Evolutionary conservation across 331 rosid species (phyloP).

Genomic region (Pyrus hybrid): DNA sequence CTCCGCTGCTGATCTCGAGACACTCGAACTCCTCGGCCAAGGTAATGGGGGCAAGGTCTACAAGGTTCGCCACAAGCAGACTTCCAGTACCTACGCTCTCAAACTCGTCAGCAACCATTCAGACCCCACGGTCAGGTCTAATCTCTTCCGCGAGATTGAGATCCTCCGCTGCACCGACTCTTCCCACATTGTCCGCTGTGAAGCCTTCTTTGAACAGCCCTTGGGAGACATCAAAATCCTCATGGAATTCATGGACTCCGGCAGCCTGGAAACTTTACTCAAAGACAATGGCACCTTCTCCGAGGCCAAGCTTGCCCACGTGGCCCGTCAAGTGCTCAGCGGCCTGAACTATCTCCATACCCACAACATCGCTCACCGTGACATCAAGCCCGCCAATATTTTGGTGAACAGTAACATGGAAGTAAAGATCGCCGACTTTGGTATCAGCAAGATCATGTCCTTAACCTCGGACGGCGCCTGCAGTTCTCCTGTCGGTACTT

Average conservation of each 20-base stretch:
- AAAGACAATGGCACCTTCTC: slow-evolving; percentile 47
- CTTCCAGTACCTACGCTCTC: slow-evolving; percentile 43
- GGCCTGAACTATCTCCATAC: slow-evolving; percentile 66
- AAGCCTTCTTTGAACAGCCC: slow-evolving; percentile 64
- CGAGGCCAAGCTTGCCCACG: slow-evolving; percentile 33
- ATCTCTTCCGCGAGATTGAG: slow-evolving; percentile 50
- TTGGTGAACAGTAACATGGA: slow-evolving; percentile 42
- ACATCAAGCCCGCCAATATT: slow-evolving; percentile 67
- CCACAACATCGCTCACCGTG: slow-evolving; percentile 69
- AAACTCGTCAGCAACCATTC: slow-evolving; percentile 44
- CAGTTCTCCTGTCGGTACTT: slow-evolving; percentile 77
- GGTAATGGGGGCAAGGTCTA: slow-evolving; percentile 89
- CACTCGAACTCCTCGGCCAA: slow-evolving; percentile 67
- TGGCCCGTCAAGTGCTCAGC: slow-evolving; percentile 56
- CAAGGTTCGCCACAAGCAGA: slow-evolving; percentile 69
- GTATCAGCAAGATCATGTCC: slow-evolving; percentile 66
- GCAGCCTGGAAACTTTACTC: slow-evolving; percentile 41
- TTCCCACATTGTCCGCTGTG: slow-evolving; percentile 49
- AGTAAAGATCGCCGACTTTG: slow-evolving; percentile 77
- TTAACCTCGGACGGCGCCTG: slow-evolving; percentile 57
- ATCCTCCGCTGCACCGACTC: slow-evolving; percentile 79
- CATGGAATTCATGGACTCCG: slow-evolving; percentile 72
- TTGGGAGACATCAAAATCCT: slow-evolving; percentile 61
- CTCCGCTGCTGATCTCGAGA: slow-evolving; percentile 41
- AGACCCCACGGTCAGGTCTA: slow-evolving; percentile 53